These are phyloP conservation scores for Paraphaeosphaeria minitans DNA, from an alignment of 2,329 filamentous ascomycete genomes.

Conservation along the genomic window DNA sequence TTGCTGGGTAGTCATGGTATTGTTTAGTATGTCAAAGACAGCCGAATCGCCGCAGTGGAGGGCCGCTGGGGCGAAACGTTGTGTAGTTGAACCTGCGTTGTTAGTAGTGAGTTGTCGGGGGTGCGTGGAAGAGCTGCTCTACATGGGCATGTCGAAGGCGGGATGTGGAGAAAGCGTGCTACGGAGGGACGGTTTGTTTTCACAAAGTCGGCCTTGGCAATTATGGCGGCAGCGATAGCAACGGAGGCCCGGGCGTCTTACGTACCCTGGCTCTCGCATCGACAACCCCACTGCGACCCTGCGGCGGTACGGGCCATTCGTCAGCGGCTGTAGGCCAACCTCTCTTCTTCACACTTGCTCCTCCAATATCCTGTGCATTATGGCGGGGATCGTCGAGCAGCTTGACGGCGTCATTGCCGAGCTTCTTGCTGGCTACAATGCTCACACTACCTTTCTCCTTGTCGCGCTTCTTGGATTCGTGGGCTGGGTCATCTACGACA, in stretches of 20 bases:
- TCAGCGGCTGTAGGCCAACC: neutral
- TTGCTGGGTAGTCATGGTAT: slow-evolving; percentile 10
- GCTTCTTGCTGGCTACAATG: slow-evolving; percentile 79
- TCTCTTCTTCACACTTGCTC: slow-evolving; percentile 1
- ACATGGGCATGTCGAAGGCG: slow-evolving; percentile 15
- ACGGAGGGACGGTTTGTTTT: slow-evolving; percentile 15
- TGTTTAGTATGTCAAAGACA: slow-evolving; percentile 13
- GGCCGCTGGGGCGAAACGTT: neutral
- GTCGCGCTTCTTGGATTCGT: slow-evolving; percentile 70
- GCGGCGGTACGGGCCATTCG: slow-evolving; percentile 1
- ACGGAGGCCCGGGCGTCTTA: slow-evolving; percentile 4
- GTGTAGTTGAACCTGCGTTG: slow-evolving; percentile 23
- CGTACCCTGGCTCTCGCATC: neutral
- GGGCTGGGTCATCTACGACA: slow-evolving; percentile 71
- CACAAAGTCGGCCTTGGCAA: slow-evolving; percentile 2
- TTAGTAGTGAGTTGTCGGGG: slow-evolving; percentile 30
- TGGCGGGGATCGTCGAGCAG: slow-evolving; percentile 61
- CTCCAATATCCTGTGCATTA: slow-evolving; percentile 24
- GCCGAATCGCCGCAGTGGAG: neutral
- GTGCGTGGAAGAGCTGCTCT: neutral
- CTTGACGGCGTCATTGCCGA: slow-evolving; percentile 73
- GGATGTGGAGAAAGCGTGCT: slow-evolving; percentile 15
- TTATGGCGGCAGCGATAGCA: neutral
- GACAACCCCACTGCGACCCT: slow-evolving; percentile 6
- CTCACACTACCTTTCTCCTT: slow-evolving; percentile 74